These are phyloP conservation scores for Colletotrichum lentis DNA, from an alignment of 2,329 filamentous ascomycete genomes.

Conservation along the genomic window DNA sequence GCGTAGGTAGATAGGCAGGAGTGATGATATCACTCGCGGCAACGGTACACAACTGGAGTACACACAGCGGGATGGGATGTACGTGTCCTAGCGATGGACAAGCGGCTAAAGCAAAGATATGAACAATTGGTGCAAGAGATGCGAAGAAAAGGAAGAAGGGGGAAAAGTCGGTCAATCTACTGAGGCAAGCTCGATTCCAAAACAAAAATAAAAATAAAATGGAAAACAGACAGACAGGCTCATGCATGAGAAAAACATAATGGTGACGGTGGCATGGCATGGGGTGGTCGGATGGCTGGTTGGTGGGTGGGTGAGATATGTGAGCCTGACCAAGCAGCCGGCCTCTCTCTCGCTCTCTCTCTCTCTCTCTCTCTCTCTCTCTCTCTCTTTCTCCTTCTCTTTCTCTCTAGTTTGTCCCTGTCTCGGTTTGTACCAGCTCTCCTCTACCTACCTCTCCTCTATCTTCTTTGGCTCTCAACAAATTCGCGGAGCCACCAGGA, in stretches of 20 bases:
- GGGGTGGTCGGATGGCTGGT: constrained; percentile 27
- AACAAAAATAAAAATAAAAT: neutral
- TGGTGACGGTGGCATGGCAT: constrained; percentile 26
- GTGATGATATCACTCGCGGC: constrained; percentile 34
- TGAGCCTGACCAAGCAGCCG: neutral
- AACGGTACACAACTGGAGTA: neutral
- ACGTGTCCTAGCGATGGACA: constrained; percentile 3
- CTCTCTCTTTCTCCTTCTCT: no score
- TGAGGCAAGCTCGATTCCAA: neutral
- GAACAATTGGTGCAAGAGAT: neutral
- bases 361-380: no score
- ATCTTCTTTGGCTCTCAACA: constrained; percentile 20
- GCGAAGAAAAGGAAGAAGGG: no score
- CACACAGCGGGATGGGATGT: neutral
- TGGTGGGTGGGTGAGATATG: constrained; percentile 1
- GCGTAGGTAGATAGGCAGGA: neutral
- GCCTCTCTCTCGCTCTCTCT: neutral
- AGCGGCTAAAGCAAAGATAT: neutral
- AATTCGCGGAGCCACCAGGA: constrained; percentile 7
- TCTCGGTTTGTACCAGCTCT: neutral
- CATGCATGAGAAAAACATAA: constrained; percentile 32
- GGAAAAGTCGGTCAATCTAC: constrained; percentile 34
- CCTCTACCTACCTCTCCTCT: neutral
- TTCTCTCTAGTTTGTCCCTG: neutral
- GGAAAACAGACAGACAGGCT: constrained; percentile 11